Conservation (phyloP, 495 filamentous ascomycete species). For the Monascus purpureus region DNA sequence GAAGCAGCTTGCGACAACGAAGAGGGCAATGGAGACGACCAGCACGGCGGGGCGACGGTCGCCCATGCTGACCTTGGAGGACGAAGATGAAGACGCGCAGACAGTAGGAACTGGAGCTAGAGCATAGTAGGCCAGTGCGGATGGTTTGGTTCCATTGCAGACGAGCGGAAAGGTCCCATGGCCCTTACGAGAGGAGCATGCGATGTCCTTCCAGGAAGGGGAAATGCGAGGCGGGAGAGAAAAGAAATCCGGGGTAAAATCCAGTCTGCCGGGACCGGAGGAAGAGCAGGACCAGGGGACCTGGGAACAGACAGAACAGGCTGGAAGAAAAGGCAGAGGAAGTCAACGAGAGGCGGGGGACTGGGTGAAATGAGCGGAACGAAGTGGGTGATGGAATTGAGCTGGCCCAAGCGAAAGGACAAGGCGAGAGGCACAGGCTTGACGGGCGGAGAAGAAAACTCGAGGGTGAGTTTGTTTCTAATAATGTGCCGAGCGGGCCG, state of each 20-base stretch:
- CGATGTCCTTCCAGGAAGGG: no score
- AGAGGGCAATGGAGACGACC: slow-evolving; percentile 57
- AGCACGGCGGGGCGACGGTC: slow-evolving; percentile 54
- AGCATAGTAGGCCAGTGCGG: background rate
- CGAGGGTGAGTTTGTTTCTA: no score
- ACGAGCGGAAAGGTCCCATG: background rate
- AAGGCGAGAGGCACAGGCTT: no score
- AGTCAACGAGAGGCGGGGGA: background rate
- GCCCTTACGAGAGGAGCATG: background rate
- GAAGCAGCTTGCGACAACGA: slow-evolving; percentile 53
- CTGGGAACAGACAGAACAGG: no score
- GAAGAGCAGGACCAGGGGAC: no score
- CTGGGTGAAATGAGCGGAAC: background rate
- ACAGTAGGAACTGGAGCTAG: background rate
- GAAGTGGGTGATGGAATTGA: no score
- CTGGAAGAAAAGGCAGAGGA: background rate
- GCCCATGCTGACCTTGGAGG: slow-evolving; percentile 19
- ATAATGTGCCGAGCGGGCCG: no score
- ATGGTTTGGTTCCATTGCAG: slow-evolving; percentile 1
- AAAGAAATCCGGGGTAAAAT: no score
- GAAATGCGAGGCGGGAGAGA: no score
- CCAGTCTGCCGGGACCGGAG: no score
- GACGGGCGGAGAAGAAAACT: no score
- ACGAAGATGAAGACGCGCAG: background rate
- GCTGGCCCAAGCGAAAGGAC: no score